These are phyloP conservation scores for Suillus variegatus DNA, from an alignment of 768 basidiomycete species.

Conservation along the genomic window DNA sequence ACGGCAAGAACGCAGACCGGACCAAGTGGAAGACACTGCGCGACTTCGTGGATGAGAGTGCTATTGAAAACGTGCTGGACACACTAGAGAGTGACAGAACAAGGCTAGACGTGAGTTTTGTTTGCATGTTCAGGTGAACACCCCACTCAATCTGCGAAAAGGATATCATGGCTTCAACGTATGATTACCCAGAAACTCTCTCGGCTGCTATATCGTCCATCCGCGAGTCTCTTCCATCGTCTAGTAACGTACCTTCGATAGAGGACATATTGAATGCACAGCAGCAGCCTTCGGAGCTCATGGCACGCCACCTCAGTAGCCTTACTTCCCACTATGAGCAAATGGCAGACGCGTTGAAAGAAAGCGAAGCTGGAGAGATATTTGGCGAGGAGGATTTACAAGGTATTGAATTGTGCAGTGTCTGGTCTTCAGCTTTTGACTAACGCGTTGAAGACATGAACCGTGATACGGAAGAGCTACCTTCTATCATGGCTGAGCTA, in stretches of 20 bases:
- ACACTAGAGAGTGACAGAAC: slow-evolving; percentile 69
- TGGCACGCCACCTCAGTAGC: slow-evolving; percentile 75
- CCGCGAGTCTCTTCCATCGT: slow-evolving; percentile 48
- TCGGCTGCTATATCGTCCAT: slow-evolving; percentile 56
- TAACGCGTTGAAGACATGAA: slow-evolving; percentile 62
- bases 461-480: slow-evolving; percentile 77
- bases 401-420: slow-evolving; percentile 40
- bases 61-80: slow-evolving; percentile 76
- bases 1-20: slow-evolving; percentile 40
- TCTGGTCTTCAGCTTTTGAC: background rate
- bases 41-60: slow-evolving; percentile 84
- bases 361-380: slow-evolving; percentile 66
- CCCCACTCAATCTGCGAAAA: slow-evolving; percentile 24
- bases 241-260: slow-evolving; percentile 40
- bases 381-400: slow-evolving; percentile 71
- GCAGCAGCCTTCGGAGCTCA: slow-evolving; percentile 56
- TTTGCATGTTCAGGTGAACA: background rate
- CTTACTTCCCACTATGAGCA: slow-evolving; percentile 75
- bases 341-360: slow-evolving; percentile 68
- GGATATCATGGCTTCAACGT: slow-evolving; percentile 63
- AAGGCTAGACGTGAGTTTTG: slow-evolving; percentile 60
- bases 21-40: slow-evolving; percentile 78
- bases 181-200: slow-evolving; percentile 69
- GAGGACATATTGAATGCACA: slow-evolving; percentile 47
- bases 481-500: slow-evolving; percentile 71